phyloP scores from a whole-genome alignment of 768 basidiomycete species.

The Mycena galopus region DNA sequence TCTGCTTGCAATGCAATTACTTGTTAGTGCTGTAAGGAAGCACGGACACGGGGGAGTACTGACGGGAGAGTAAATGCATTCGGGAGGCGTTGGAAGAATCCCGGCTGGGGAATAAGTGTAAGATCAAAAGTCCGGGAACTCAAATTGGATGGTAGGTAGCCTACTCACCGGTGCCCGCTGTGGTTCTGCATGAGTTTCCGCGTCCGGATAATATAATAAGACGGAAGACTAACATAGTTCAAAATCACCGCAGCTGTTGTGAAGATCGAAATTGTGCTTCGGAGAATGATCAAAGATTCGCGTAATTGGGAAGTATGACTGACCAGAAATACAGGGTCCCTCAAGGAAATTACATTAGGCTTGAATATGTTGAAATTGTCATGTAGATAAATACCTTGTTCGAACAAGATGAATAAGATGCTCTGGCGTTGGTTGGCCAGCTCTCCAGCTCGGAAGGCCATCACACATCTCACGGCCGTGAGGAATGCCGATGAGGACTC shows the following conservation, averaged over 20 bases:
- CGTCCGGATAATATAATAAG: neutral
- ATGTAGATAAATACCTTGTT: slow-evolving; percentile 45
- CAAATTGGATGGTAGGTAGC: no score
- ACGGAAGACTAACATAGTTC: slow-evolving; percentile 12
- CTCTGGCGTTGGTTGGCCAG: slow-evolving; percentile 31
- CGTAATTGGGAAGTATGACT: neutral
- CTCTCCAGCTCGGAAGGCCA: slow-evolving; percentile 38
- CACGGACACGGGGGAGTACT: neutral
- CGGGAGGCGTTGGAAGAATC: slow-evolving; percentile 31
- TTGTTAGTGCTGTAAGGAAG: neutral
- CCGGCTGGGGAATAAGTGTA: slow-evolving; percentile 14
- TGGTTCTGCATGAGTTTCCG: neutral
- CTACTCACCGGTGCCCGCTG: slow-evolving; percentile 21
- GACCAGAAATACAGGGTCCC: slow-evolving; percentile 45
- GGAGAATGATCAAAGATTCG: neutral
- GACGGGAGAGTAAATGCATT: slow-evolving; percentile 31
- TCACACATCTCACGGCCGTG: slow-evolving; percentile 39
- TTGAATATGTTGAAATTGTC: no score
- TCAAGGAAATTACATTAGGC: neutral
- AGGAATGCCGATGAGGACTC: slow-evolving; percentile 43
- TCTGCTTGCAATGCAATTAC: neutral
- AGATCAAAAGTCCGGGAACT: neutral
- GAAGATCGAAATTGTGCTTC: slow-evolving; percentile 22
- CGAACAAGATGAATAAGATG: slow-evolving; percentile 41
- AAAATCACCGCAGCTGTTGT: slow-evolving; percentile 19